Evolutionary conservation across 495 filamentous ascomycete species (phyloP).

Genomic region (Penicillium argentinense): DNA sequence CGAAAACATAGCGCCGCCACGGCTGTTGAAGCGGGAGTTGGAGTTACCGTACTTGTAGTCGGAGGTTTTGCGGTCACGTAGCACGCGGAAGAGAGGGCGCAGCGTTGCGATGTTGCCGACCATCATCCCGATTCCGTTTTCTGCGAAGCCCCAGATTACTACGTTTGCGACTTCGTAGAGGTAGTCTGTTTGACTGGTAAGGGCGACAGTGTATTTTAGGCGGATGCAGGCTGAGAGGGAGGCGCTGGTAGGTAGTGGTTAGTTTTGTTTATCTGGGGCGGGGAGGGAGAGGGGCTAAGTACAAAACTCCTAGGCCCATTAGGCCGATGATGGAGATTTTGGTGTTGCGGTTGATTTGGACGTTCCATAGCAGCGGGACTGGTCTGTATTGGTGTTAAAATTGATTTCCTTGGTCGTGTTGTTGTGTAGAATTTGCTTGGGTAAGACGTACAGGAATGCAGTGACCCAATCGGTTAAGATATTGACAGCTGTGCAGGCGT

Average conservation of each 20-base stretch:
- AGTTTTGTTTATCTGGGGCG: too few species aligned
- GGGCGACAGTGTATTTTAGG: conserved; percentile 26
- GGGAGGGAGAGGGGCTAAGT: too few species aligned
- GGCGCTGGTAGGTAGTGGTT: conserved; percentile 8
- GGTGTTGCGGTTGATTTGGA: conserved; percentile 45
- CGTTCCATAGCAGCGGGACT: conserved; percentile 48
- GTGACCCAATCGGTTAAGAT: conserved; percentile 32
- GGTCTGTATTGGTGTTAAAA: conserved; percentile 21
- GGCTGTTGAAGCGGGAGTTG: conserved; percentile 8
- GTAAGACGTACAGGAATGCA: conserved; percentile 46
- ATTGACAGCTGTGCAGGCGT: conserved; percentile 27
- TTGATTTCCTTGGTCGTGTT: neutral
- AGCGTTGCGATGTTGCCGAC: conserved; percentile 30
- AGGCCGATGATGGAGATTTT: conserved; percentile 47
- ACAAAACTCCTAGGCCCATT: conserved; percentile 52
- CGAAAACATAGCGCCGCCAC: conserved; percentile 6
- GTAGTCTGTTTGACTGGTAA: conserved; percentile 19
- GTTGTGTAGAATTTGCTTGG: neutral
- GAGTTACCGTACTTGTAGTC: conserved; percentile 7
- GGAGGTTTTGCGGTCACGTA: conserved; percentile 18
- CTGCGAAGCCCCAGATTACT: conserved; percentile 30
- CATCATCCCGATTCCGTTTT: conserved; percentile 29
- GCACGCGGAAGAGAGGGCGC: conserved; percentile 23
- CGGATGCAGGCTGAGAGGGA: conserved; percentile 24
- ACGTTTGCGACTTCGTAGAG: conserved; percentile 22